Conservation (phyloP, 2,329 filamentous ascomycete genomes). For the Fusarium sp. region DNA sequence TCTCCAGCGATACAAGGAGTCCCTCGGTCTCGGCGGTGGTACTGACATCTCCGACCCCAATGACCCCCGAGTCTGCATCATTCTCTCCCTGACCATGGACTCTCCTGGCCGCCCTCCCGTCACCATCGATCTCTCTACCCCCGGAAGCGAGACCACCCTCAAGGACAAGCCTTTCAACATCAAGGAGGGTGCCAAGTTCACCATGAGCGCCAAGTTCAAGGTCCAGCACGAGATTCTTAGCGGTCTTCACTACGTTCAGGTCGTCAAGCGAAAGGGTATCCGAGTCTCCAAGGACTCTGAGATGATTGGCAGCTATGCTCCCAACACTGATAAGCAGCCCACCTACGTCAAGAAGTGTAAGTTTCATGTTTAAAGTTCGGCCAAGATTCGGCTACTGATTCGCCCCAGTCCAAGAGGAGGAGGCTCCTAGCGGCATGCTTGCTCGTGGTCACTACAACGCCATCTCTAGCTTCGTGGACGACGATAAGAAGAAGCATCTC, state of each 20-base stretch:
- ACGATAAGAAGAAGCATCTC: slow-evolving; percentile 90
- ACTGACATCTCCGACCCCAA: slow-evolving; percentile 77
- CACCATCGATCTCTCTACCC: slow-evolving; percentile 83
- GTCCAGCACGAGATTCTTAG: slow-evolving; percentile 97
- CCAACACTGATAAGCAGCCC: slow-evolving; percentile 88
- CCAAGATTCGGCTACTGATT: background rate
- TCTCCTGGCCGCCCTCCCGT: slow-evolving; percentile 84
- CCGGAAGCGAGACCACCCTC: slow-evolving; percentile 78
- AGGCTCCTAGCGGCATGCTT: slow-evolving; percentile 91
- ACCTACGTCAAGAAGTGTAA: slow-evolving; percentile 92
- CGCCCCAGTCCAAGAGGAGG: slow-evolving; percentile 81
- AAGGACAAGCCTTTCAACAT: slow-evolving; percentile 96
- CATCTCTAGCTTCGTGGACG: slow-evolving; percentile 90
- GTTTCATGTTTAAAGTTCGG: slow-evolving; percentile 47
- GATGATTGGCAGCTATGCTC: slow-evolving; percentile 97
- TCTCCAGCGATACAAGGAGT: slow-evolving; percentile 96
- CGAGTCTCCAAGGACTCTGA: slow-evolving; percentile 92
- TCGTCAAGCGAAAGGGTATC: slow-evolving; percentile 89
- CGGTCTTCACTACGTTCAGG: slow-evolving; percentile 94
- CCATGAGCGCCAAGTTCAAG: slow-evolving; percentile 93
- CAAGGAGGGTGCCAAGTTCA: slow-evolving; percentile 94
- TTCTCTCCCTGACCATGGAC: slow-evolving; percentile 89
- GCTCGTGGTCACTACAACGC: slow-evolving; percentile 91
- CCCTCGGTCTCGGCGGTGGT: slow-evolving; percentile 84
- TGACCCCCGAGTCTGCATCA: slow-evolving; percentile 92